A percentile compares a stretch with the other conserved stretches of the same genome.
These are phyloP conservation scores for Nicotiana tomentosiformis DNA, from an alignment of 257 asterid genomes.

Conservation along the genomic window DNA sequence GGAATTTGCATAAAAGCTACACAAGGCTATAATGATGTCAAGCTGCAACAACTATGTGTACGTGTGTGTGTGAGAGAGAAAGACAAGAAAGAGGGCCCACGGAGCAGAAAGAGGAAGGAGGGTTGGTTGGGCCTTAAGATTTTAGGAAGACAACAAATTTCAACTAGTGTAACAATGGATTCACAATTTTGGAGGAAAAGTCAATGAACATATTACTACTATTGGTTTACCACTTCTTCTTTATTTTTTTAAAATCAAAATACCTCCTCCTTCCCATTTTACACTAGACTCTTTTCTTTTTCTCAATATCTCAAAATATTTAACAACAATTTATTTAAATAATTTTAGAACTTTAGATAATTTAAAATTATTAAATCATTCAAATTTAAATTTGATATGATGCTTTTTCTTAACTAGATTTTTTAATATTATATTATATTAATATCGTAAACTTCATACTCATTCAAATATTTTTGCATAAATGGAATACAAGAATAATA, in stretches of 20 bases:
- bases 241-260: too few relatives aligned
- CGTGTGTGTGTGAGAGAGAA: not conserved
- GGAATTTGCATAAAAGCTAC: slow-evolving; percentile 15
- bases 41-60: slow-evolving; percentile 11
- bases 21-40: slow-evolving; percentile 29
- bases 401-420: too few relatives aligned
- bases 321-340: not conserved
- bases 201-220: too few relatives aligned
- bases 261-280: not conserved
- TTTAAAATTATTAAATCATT: too few relatives aligned
- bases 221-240: not conserved
- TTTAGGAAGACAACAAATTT: not conserved
- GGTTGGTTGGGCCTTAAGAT: not conserved
- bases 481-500: too few relatives aligned
- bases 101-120: not conserved
- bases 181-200: not conserved
- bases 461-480: too few relatives aligned
- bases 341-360: too few relatives aligned
- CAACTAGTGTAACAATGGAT: not conserved
- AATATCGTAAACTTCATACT: too few relatives aligned
- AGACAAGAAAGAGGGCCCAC: not conserved
- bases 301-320: not conserved
- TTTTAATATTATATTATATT: too few relatives aligned
- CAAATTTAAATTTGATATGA: too few relatives aligned
- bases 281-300: not conserved